Base-by-base conservation (phyloP, 208 protist species). In the Leishmania tropica region DNA sequence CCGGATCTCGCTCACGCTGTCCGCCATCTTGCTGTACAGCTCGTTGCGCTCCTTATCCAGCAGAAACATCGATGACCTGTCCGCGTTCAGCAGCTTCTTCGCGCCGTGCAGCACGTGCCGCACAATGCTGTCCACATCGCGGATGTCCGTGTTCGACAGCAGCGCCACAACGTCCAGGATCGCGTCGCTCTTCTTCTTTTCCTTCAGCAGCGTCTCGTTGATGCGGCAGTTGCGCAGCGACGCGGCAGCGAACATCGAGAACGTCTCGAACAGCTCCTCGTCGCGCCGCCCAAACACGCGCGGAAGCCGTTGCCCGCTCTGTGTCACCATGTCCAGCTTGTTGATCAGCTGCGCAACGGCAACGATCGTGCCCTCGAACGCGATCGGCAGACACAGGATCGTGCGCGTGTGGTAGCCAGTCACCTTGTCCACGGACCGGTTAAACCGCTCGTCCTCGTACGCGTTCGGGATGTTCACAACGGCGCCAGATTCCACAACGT, bases 11-110 rank as follows among this genome's bases (percentile, higher is more conserved):
- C 82, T 89, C 65, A 89, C 86, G 70, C 87, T 93, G 79, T 96
- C 91, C 48, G 93, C 93, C 40, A 97, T 81, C 40, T 83, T 80
- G 67, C 89, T 93, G 88, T 93, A 96, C 84, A 96, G 78, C 77
- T 96, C 90, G 78, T 96, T 96, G 74, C 89, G 92, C 86, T 96
- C 92, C 85, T 96, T 94, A 84, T 96, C 92, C 42, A 96, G 56
- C 68, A 96, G 75, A 78, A 96, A 96, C 83, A 96, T 81, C 40
- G 92, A 85, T n/a, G 90, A 93, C 28, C 92, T 87, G 51, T 96
- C 92, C 53, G 89, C 89, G 79, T 84, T 87, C 68, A 95, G 85
- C 73, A 95, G 88, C 77, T 87, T 86, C 87, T 95, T 94, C 67
- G 92, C 92, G 62, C 88, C 89, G 56, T 93, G 88, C 80, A 95